Evolutionary conservation across 306 rosid species (phyloP), one percentile per base, ranked within the genome.

Genomic region (Cicer arietinum): DNA sequence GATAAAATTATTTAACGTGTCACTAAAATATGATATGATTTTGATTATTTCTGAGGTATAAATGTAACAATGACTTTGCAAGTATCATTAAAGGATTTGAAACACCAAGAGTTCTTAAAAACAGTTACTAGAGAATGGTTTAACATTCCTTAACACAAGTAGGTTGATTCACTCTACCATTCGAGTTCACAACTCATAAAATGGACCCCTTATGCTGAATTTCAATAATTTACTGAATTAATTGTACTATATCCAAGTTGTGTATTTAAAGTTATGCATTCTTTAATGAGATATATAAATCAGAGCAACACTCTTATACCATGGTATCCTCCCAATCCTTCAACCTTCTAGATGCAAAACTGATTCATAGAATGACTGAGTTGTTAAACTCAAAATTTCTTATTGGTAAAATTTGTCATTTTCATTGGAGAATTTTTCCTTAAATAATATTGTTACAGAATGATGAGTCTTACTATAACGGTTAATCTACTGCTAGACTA

Each of bases 361-460:
- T 75, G 58, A 58, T 46, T 67, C 75, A 45, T n/a, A 30, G 44
- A 56, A 67, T 67, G 51, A 12, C 58, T 58, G 68, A 66, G 22
- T 20, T 20, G 22, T 20, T 20, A 20, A 25, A 3, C 35, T 25
- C 35, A 22, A 0, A 25, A 25, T 25, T 25, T 25, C 35, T 25
- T 25, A 25, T 25, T 25, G 0, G 35, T 25, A 25, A 25, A 25
- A 25, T 25, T 4, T 25, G 35, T 25, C 35, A 25, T 25, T 25
- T 25, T 3, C 35, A 25, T 25, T 25, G 35, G 35, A 25, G 35
- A 3, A 25, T 25, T 25, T 4, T 25, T 0, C 3, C 3, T 3
- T 25, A 25, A 25, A 25, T 25, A 25, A 25, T 3, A 4, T 0
- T 3, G 35, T 25, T 25, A 25, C 35, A 25, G 3, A 25, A 25